Conservation (phyloP, 495 filamentous ascomycete genomes). For the Elasticomyces elasticus region DNA sequence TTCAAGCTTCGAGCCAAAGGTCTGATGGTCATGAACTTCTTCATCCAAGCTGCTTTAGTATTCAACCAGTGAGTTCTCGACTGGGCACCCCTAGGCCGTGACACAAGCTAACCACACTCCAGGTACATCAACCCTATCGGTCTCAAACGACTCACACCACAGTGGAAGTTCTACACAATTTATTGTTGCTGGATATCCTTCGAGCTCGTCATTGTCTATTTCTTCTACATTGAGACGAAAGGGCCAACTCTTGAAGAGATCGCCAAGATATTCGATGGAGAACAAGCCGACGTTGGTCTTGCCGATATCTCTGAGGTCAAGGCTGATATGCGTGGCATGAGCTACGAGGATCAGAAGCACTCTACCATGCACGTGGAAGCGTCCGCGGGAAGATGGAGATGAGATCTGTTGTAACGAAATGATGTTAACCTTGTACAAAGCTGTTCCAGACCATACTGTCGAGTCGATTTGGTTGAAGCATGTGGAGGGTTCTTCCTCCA, state of each 20-base stretch:
- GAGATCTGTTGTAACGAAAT: too few species aligned
- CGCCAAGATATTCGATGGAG: constrained; percentile 50
- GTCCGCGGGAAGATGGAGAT: background rate
- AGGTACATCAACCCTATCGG: constrained; percentile 8
- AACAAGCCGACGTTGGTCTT: constrained; percentile 22
- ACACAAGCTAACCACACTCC: background rate
- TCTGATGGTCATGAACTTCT: constrained; percentile 39
- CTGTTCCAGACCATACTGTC: too few species aligned
- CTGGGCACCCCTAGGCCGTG: background rate
- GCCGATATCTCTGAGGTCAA: constrained; percentile 3
- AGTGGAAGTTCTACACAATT: constrained; percentile 55
- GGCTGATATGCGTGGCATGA: background rate
- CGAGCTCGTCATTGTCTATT: constrained; percentile 20
- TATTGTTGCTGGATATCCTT: constrained; percentile 43
- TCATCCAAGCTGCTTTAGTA: constrained; percentile 37
- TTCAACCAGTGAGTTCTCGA: constrained; percentile 37
- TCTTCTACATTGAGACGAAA: constrained; percentile 15
- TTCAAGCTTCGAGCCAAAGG: constrained; percentile 63
- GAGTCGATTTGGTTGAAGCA: too few species aligned
- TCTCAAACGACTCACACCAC: constrained; percentile 29
- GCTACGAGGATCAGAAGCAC: background rate
- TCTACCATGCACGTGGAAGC: background rate
- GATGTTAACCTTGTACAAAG: too few species aligned
- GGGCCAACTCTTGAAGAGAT: constrained; percentile 61
- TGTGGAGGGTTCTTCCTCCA: too few species aligned